A percentile compares a stretch with the other conserved stretches of the same genome.
Evolutionary conservation across 192 early-diverging fungal species (phyloP).

Genomic region (Podila minutissima): DNA sequence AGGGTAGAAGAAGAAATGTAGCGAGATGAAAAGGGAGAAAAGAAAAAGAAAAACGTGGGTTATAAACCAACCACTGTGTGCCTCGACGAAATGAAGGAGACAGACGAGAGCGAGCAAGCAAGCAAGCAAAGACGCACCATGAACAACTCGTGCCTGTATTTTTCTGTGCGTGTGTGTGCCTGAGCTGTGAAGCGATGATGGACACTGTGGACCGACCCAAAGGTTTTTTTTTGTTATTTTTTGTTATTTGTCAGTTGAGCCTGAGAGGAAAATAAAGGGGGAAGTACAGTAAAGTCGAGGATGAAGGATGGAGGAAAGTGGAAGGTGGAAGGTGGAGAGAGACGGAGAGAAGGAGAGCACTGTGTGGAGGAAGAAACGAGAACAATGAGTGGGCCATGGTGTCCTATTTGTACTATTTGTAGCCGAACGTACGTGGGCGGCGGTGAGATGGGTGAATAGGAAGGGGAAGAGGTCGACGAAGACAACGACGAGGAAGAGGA

Average conservation of each 20-base stretch:
- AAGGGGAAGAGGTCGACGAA: no score
- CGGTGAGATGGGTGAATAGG: no score
- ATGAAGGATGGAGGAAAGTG: neutral
- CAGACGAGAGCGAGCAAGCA: neutral
- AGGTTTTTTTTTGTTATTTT: neutral
- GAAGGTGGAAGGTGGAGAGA: conserved; percentile 1
- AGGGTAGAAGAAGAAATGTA: neutral
- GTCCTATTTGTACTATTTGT: no score
- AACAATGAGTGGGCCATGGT: neutral
- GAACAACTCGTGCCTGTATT: neutral
- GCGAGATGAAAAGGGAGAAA: conserved; percentile 8
- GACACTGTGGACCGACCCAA: neutral
- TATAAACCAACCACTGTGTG: no score
- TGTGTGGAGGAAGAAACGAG: neutral
- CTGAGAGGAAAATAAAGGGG: neutral
- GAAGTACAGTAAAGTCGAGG: neutral
- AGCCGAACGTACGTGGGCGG: no score
- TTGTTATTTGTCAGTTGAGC: neutral
- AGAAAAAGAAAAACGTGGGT: neutral
- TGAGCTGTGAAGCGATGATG: neutral
- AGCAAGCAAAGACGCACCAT: neutral
- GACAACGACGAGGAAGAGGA: no score
- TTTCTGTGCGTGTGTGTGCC: neutral
- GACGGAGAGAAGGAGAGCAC: neutral
- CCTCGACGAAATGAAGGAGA: neutral